A percentile compares a stretch with the other conserved stretches of the same genome.
These are phyloP conservation scores for Vigna nakashimae DNA, from an alignment of 306 rosid species.

Conservation along the genomic window DNA sequence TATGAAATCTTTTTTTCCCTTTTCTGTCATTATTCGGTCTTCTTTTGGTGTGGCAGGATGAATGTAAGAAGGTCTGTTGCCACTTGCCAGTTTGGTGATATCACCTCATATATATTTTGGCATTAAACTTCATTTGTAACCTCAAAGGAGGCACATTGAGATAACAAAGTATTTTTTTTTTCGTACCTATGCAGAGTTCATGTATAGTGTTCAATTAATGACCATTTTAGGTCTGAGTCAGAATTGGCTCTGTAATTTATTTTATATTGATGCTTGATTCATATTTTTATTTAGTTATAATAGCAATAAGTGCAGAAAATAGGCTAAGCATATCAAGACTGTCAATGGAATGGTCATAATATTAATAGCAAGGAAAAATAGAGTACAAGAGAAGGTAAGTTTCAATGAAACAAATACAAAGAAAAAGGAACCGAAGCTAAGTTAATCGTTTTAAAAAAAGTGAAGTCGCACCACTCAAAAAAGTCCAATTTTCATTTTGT, in stretches of 20 bases:
- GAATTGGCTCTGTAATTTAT: conserved; percentile 20
- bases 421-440: no score
- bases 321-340: no score
- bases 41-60: neutral
- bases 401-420: no score
- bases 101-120: neutral
- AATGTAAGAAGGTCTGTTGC: conserved; percentile 8
- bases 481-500: no score
- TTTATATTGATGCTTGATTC: neutral
- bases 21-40: neutral
- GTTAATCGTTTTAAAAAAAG: no score
- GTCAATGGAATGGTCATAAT: no score
- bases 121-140: conserved; percentile 22
- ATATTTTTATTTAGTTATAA: no score
- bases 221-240: conserved; percentile 8
- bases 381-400: no score
- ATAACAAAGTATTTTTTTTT: neutral
- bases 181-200: neutral
- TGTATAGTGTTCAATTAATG: neutral
- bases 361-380: no score
- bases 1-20: neutral
- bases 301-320: no score
- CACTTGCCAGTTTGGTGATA: neutral
- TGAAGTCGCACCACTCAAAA: no score
- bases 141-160: conserved; percentile 13